Evolutionary conservation across 257 asterid genomes (phyloP), one percentile per base, ranked within the genome.

Genomic region (Penstemon eatonii): DNA sequence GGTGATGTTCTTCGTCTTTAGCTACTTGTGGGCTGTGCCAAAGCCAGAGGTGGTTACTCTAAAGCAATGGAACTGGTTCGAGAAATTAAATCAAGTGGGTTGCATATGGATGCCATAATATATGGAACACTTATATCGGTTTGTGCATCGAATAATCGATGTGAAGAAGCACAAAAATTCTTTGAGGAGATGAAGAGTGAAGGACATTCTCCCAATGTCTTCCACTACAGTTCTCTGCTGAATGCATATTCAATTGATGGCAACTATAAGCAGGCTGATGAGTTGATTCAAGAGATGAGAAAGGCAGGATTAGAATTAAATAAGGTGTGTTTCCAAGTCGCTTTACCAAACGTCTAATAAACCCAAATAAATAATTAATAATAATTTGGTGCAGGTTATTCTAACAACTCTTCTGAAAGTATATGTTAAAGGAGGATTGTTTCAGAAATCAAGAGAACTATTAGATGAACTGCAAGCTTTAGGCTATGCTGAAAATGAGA

Each of bases 171-270:
- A 33, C 92, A 87, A 79, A 86, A 82, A 55, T 90, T 88, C 81
- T 93, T 93, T 60, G 68, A 82, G 63, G 89, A 88, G 86, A 90
- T 93, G 96, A 90, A 90, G 82, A 76, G 81, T 63, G 96, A 90
- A 76, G 97, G 97, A 12, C 87, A 82, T 81, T 74, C 89, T 60
- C 96, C 94, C 18, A 93, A 93, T 85, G 87, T 78, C 67, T 90
- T 90, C 77, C 99, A 93, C 76, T 90, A 87, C 78, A 93, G 99
- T 76, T 93, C 99, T 58, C 84, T 93, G 89, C 83, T 93, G 65
- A 93, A 93, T 85, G 97, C 99, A 49, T 93, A 81, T 70, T 87
- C 99, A 9, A 75, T 71, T 79, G 86, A 79, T 73, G 95, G 95
- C 52, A 86, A 88, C 77, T 85, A 76, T 71, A 69, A 42, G 50